phyloP scores from a whole-genome alignment of 768 basidiomycete species.

The Dendrothele bispora region DNA sequence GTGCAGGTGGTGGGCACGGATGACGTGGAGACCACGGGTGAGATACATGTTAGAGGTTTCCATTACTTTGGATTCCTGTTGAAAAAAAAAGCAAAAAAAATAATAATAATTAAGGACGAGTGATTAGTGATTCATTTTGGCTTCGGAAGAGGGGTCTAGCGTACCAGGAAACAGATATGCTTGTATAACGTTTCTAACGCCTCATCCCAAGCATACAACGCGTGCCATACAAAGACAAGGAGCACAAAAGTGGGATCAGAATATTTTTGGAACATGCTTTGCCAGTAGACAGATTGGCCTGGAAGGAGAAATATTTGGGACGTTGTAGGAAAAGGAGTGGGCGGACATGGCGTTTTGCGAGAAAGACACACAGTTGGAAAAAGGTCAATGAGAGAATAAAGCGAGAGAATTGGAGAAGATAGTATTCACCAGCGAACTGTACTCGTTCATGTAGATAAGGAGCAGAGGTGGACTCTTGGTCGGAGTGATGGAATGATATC shows the following conservation, averaged over 20 bases:
- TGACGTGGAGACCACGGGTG: conserved; percentile 54
- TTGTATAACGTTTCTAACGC: conserved; percentile 52
- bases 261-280: conserved; percentile 37
- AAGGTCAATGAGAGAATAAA: too few species aligned
- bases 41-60: conserved; percentile 40
- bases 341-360: too few species aligned
- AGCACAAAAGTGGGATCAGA: conserved; percentile 58
- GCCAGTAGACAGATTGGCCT: conserved; percentile 52
- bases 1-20: conserved; percentile 61
- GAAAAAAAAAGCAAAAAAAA: not conserved
- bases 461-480: conserved; percentile 31
- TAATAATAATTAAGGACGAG: not conserved
- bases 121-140: too few species aligned
- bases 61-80: conserved; percentile 51
- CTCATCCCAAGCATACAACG: conserved; percentile 63
- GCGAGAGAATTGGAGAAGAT: too few species aligned
- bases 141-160: too few species aligned
- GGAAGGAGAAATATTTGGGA: conserved; percentile 21
- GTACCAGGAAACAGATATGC: conserved; percentile 49
- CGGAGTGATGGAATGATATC: conserved; percentile 46
- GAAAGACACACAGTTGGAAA: too few species aligned
- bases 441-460: conserved; percentile 45
- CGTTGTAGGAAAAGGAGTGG: not conserved
- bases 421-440: conserved; percentile 49
- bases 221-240: conserved; percentile 57